These are phyloP conservation scores for Coniosporium apollinis DNA, from an alignment of 495 filamentous ascomycete genomes.

Conservation along the genomic window DNA sequence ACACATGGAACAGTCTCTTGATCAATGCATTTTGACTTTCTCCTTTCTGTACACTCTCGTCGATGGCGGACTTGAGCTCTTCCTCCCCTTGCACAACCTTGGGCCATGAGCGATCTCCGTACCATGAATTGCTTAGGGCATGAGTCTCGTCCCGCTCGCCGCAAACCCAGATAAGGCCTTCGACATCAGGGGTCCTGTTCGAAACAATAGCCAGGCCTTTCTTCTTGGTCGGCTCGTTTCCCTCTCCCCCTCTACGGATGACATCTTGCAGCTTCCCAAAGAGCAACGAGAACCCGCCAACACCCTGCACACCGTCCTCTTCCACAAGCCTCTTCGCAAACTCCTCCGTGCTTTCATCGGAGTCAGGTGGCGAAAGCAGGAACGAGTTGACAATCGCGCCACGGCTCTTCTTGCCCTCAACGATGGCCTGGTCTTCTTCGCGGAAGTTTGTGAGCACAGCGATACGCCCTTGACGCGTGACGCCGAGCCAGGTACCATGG, in stretches of 20 bases:
- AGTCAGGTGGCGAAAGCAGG: constrained; percentile 33
- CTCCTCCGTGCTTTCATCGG: constrained; percentile 30
- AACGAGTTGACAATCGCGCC: constrained; percentile 80
- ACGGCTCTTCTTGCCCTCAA: constrained; percentile 47
- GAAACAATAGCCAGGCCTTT: constrained; percentile 60
- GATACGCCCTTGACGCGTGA: constrained; percentile 69
- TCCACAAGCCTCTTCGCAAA: constrained; percentile 58
- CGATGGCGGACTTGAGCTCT: constrained; percentile 31
- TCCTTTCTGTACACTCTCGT: constrained; percentile 28
- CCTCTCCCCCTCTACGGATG: no score
- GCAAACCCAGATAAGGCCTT: constrained; percentile 54
- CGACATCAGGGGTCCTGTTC: constrained; percentile 55
- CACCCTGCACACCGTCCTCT: constrained; percentile 46
- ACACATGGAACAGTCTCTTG: constrained; percentile 48
- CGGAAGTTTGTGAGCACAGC: constrained; percentile 92
- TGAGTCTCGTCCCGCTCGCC: constrained; percentile 43
- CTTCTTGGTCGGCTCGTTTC: constrained; percentile 26
- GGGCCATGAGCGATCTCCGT: constrained; percentile 58
- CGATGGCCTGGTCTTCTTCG: constrained; percentile 43
- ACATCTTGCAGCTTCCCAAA: constrained; percentile 72
- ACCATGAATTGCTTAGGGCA: constrained; percentile 75
- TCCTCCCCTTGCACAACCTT: constrained; percentile 54
- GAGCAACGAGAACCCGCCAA: constrained; percentile 86
- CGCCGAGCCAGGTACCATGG: constrained; percentile 84
- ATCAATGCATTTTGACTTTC: constrained; percentile 46